Evolutionary conservation across 106 monocot species (phyloP).

Genomic region (Agapanthus africanus): DNA sequence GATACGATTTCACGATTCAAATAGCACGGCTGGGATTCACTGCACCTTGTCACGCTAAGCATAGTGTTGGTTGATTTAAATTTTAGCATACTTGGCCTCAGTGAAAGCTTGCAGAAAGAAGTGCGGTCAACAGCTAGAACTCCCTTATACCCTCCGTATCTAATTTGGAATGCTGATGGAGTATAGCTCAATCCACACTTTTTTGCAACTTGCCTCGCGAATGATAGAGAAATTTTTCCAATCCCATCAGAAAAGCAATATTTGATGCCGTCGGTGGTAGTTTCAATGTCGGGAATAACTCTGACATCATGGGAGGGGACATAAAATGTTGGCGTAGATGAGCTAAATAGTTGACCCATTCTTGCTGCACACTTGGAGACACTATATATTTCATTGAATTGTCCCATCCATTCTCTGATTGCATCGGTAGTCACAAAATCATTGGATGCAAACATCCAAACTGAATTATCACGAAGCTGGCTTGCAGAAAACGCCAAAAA

Average conservation of each 20-base stretch:
- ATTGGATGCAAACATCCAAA: constrained; percentile 98
- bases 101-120: constrained; percentile 66
- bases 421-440: constrained; percentile 34
- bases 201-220: constrained; percentile 64
- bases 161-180: constrained; percentile 95
- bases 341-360: constrained; percentile 98
- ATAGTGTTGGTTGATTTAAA: constrained; percentile 77
- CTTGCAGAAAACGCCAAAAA: constrained; percentile 98
- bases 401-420: constrained; percentile 93
- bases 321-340: constrained; percentile 57
- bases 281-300: constrained; percentile 69
- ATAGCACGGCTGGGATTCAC: constrained; percentile 63
- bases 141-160: constrained; percentile 97
- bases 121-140: constrained; percentile 70
- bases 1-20: constrained; percentile 87
- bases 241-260: constrained; percentile 98
- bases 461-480: constrained; percentile 76
- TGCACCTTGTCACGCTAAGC: constrained; percentile 73
- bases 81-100: constrained; percentile 86
- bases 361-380: constrained; percentile 97
- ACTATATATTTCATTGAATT: constrained; percentile 61
- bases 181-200: constrained; percentile 43
- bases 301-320: constrained; percentile 46
- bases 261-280: constrained; percentile 44
- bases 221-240: constrained; percentile 73